A percentile compares a stretch with the other conserved stretches of the same genome.
These are phyloP conservation scores for Candida parachauliodes DNA, from an alignment of 805 yeast genomes.

Conservation along the genomic window DNA sequence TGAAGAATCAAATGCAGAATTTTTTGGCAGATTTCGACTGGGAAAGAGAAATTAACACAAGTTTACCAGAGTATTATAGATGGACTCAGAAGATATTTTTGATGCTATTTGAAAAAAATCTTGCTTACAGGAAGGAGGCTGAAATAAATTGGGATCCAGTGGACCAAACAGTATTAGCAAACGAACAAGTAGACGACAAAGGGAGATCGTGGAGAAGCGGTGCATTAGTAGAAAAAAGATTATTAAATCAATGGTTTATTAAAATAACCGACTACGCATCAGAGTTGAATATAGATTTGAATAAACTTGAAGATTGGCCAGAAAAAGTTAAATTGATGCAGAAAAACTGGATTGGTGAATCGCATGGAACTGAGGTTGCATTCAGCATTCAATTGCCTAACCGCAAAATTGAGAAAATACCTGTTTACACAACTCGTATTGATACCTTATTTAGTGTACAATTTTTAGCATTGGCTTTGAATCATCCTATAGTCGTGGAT, in stretches of 20 bases:
- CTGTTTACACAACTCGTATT: slow-evolving; percentile 81
- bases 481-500: slow-evolving; percentile 57
- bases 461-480: slow-evolving; percentile 71
- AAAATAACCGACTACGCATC: slow-evolving; percentile 82
- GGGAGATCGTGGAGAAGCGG: slow-evolving; percentile 98
- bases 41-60: slow-evolving; percentile 86
- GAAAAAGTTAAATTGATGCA: slow-evolving; percentile 87
- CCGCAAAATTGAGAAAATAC: slow-evolving; percentile 24
- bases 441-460: slow-evolving; percentile 85
- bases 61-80: slow-evolving; percentile 81
- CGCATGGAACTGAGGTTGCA: slow-evolving; percentile 69
- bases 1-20: slow-evolving; percentile 75
- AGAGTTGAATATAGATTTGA: slow-evolving; percentile 62
- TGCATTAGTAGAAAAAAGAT: slow-evolving; percentile 80
- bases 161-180: slow-evolving; percentile 91
- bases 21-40: slow-evolving; percentile 91
- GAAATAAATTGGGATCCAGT: slow-evolving; percentile 98
- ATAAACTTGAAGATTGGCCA: slow-evolving; percentile 74
- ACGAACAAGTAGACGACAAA: slow-evolving; percentile 87
- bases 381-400: slow-evolving; percentile 35
- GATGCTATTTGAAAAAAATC: slow-evolving; percentile 65
- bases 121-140: slow-evolving; percentile 83
- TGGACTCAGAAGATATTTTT: slow-evolving; percentile 90
- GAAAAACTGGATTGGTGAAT: slow-evolving; percentile 88
- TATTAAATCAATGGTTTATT: slow-evolving; percentile 89